Evolutionary conservation across 1,284 basidiomycete genomes (phyloP).

Genomic region (Ceratobasidium papillatum): DNA sequence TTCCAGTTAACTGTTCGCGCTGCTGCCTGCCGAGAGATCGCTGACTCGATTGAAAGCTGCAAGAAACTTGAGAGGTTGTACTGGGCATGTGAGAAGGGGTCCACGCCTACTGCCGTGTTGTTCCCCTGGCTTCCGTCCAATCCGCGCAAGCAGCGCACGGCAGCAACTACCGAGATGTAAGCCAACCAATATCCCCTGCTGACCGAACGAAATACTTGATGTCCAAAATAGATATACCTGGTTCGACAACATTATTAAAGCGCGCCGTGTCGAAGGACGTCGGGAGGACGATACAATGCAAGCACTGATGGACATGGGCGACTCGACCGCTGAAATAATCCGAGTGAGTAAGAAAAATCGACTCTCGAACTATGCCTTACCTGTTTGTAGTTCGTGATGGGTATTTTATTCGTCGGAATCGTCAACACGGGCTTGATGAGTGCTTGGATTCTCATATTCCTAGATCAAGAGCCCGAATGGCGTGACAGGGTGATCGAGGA

Average conservation of each 20-base stretch:
- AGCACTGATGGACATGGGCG: not conserved
- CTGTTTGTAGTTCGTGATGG: slow-evolving; percentile 1
- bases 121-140: slow-evolving; percentile 16
- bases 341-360: not conserved
- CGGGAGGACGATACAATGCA: slow-evolving; percentile 14
- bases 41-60: slow-evolving; percentile 12
- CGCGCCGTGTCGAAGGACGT: not conserved
- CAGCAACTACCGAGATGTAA: slow-evolving; percentile 11
- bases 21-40: slow-evolving; percentile 17
- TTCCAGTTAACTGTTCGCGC: slow-evolving; percentile 17
- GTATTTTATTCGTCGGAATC: slow-evolving; percentile 5
- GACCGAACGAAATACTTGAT: not conserved
- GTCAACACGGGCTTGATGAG: slow-evolving; percentile 25
- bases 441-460: slow-evolving; percentile 16
- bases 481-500: not conserved
- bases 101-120: not conserved
- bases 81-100: slow-evolving; percentile 6
- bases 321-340: not conserved
- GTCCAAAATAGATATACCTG: not conserved
- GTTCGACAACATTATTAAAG: slow-evolving; percentile 24
- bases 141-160: not conserved
- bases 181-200: not conserved
- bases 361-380: not conserved
- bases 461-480: slow-evolving; percentile 13
- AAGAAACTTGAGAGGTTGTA: slow-evolving; percentile 20